phyloP scores from a whole-genome alignment of 2,329 filamentous ascomycete species.

The Colletotrichum australisinense region DNA sequence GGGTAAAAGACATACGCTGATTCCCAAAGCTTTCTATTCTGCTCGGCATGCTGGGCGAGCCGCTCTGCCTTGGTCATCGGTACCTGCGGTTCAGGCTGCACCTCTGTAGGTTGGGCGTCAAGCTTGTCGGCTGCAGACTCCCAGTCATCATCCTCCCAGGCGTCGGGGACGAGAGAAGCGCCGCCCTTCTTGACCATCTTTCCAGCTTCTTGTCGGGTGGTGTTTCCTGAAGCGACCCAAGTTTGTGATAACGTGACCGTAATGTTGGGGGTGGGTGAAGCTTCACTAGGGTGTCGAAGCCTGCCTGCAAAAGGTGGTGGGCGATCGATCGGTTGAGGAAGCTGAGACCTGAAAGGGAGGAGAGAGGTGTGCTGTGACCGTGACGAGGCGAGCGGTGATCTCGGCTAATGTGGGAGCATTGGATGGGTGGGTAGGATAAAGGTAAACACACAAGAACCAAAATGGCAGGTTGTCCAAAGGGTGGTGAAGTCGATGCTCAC shows the following conservation, averaged over 20 bases:
- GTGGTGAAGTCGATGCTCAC: background rate
- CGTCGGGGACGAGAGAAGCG: constrained; percentile 68
- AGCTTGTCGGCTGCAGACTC: constrained; percentile 77
- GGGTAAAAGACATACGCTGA: constrained; percentile 73
- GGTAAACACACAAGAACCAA: background rate
- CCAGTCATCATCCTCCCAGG: constrained; percentile 95
- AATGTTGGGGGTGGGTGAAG: background rate
- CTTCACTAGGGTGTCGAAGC: background rate
- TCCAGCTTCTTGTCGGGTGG: background rate
- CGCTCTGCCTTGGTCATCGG: constrained; percentile 79
- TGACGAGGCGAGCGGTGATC: background rate
- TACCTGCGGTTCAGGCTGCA: constrained; percentile 48
- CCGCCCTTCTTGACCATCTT: constrained; percentile 61
- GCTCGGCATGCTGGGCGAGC: constrained; percentile 82
- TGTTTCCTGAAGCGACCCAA: background rate
- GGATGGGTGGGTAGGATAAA: background rate
- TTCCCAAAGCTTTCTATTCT: constrained; percentile 89
- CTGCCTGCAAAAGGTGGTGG: background rate
- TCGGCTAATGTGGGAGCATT: constrained; percentile 21
- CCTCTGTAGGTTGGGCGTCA: constrained; percentile 48
- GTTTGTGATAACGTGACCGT: background rate
- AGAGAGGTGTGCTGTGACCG: constrained; percentile 9
- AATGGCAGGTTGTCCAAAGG: background rate
- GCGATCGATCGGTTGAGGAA: background rate
- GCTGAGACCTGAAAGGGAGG: background rate